phyloP scores from a whole-genome alignment of 169 alveolate genomes.

The Nephromyces sp. region DNA sequence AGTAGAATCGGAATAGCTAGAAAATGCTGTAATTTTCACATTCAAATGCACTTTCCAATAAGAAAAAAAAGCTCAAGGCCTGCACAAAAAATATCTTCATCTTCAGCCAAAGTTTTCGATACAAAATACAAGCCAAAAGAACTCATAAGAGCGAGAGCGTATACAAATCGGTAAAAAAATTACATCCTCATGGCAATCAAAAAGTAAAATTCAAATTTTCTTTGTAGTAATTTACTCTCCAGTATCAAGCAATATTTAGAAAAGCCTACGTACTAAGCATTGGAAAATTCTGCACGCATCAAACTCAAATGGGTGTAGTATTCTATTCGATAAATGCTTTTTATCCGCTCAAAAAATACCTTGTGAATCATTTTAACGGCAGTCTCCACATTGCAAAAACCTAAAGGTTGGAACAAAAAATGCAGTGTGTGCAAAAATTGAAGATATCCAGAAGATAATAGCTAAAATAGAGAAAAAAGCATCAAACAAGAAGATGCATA shows the following conservation, averaged over 20 bases:
- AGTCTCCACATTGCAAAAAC: slow-evolving; percentile 10
- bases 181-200: not conserved
- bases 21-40: too few species aligned
- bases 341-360: not conserved
- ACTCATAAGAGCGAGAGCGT: too few species aligned
- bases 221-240: not conserved
- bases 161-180: not conserved
- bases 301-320: not conserved
- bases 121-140: too few species aligned
- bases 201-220: not conserved
- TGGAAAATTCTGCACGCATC: not conserved
- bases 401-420: not conserved
- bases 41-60: too few species aligned
- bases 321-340: too few species aligned
- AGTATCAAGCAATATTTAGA: not conserved
- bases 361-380: slow-evolving; percentile 12
- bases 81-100: too few species aligned
- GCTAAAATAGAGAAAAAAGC: not conserved
- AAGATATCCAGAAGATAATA: not conserved
- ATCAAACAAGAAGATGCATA: not conserved
- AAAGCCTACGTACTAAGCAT: not conserved
- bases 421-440: not conserved
- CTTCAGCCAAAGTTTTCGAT: too few species aligned
- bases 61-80: too few species aligned
- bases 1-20: too few species aligned